Evolutionary conservation across 768 basidiomycete genomes (phyloP), one percentile per base, ranked within the genome.

Genomic region (Leccinum aurantiacum): DNA sequence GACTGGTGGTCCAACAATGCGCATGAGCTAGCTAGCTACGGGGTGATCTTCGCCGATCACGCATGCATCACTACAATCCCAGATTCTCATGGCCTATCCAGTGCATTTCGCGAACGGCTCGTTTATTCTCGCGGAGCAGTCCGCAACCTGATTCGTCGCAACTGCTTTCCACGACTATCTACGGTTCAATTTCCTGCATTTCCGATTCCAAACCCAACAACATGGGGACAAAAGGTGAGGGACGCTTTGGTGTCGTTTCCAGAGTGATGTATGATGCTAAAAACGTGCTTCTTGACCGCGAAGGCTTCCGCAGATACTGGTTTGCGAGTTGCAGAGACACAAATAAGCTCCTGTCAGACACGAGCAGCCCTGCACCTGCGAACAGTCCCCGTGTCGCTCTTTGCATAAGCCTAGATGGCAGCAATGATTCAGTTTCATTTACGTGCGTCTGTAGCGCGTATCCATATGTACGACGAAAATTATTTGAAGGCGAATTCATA

Each of bases 1-100:
- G 54, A 63, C 22, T 65, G 63, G 70, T 71, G 65, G 68, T 48
- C 54, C 3, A 60, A 59, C 15, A 65, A 71, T 25, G 58, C 37
- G 17, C 19, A 14, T 31, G 62, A 61, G 1, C 46, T 69, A 7
- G 38, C 25, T n/a, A 53, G 15, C n/a, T 24, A 53, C 4, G 65
- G 63, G 8, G 63, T 69, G 61, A n/a, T 33, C 15, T 70, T 69
- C 6, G 31, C 24, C 11, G 68, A 53, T 13, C 66, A 70, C 31
- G 66, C 66, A 6, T 70, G 69, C 27, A 31, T 68, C 14, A 70
- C 69, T 11, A 50, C 64, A 1, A 17, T 68, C 24, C 58, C 59
- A 17, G 56, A 61, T 24, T 47, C 25, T 24, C 57, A 25, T 38
- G 55, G 31, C 4, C 55, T 64, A 35, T 24, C 58, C 13, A 25